A percentile compares a stretch with the other conserved stretches of the same genome.
phyloP scores from a whole-genome alignment of 495 filamentous ascomycete species.

The Tuber magnatum region DNA sequence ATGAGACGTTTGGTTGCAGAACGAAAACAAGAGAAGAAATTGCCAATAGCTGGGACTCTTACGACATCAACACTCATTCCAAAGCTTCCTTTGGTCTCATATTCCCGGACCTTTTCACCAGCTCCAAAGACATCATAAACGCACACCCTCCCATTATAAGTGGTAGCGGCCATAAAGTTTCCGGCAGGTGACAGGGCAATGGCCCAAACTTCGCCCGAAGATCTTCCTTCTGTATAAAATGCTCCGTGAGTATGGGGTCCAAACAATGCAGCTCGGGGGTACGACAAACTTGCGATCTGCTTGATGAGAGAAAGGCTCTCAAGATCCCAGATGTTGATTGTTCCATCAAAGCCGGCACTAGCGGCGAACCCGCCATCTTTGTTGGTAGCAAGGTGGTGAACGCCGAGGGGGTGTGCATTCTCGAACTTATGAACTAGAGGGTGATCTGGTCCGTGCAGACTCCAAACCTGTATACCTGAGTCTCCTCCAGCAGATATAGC shows the following conservation, averaged over 20 bases:
- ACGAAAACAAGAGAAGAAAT: slow-evolving; percentile 5
- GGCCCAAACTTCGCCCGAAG: slow-evolving; percentile 71
- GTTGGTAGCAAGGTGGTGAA: slow-evolving; percentile 75
- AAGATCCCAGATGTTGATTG: slow-evolving; percentile 69
- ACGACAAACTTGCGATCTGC: not conserved
- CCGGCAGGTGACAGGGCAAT: slow-evolving; percentile 76
- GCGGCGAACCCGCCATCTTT: slow-evolving; percentile 62
- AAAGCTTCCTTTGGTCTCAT: slow-evolving; percentile 85
- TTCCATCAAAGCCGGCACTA: slow-evolving; percentile 79
- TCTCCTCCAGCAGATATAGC: slow-evolving; percentile 77
- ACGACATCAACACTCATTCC: slow-evolving; percentile 81
- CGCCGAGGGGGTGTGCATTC: slow-evolving; percentile 72
- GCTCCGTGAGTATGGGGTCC: slow-evolving; percentile 13
- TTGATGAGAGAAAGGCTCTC: slow-evolving; percentile 42
- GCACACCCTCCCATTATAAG: slow-evolving; percentile 74
- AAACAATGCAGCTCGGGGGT: slow-evolving; percentile 24
- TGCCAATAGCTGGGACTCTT: slow-evolving; percentile 22
- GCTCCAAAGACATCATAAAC: slow-evolving; percentile 69
- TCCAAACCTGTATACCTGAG: slow-evolving; percentile 69
- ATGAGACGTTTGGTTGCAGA: not conserved
- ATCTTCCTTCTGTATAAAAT: slow-evolving; percentile 43
- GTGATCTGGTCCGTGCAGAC: slow-evolving; percentile 60
- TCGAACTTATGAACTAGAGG: slow-evolving; percentile 68
- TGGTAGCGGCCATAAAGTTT: slow-evolving; percentile 69
- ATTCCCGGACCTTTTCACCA: slow-evolving; percentile 59